Evolutionary conservation across 2,329 filamentous ascomycete species (phyloP).

Genomic region (Lachnellula subtilissima): DNA sequence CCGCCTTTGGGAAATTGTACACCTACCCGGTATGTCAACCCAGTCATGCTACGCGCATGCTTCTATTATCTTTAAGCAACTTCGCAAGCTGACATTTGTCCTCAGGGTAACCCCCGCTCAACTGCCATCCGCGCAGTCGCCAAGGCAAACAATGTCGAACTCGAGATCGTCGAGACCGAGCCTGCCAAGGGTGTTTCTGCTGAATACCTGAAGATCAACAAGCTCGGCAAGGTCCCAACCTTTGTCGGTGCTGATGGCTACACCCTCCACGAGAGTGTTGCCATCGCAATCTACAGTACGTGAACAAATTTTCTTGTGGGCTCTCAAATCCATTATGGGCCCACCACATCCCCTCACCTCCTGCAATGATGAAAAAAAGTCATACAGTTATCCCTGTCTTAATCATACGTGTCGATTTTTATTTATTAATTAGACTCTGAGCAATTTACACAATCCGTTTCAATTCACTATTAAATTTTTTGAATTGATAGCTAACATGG

Average conservation of each 20-base stretch:
- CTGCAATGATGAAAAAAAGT: conserved; percentile 44
- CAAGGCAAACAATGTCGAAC: conserved; percentile 93
- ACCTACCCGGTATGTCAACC: conserved; percentile 61
- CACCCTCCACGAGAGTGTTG: conserved; percentile 81
- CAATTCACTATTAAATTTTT: conserved; percentile 10
- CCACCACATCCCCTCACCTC: background rate
- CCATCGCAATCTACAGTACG: conserved; percentile 97
- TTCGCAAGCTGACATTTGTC: conserved; percentile 14
- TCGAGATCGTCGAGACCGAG: conserved; percentile 75
- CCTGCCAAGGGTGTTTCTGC: conserved; percentile 57
- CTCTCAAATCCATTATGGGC: conserved; percentile 4
- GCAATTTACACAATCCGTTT: conserved; percentile 31
- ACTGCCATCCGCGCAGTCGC: conserved; percentile 86
- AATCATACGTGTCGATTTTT: conserved; percentile 83
- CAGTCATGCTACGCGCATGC: background rate
- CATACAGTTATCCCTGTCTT: conserved; percentile 99
- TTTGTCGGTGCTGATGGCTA: conserved; percentile 93
- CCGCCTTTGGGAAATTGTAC: conserved; percentile 98
- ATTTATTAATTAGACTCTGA: conserved; percentile 72
- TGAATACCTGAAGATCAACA: conserved; percentile 82
- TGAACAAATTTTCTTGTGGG: conserved; percentile 31
- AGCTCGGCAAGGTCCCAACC: conserved; percentile 85
- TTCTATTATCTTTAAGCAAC: background rate
- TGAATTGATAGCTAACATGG: conserved; percentile 19
- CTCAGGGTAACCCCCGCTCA: conserved; percentile 82